Evolutionary conservation across 768 basidiomycete species (phyloP), one percentile per base, ranked within the genome.

Genomic region (Calocybe cyanea): DNA sequence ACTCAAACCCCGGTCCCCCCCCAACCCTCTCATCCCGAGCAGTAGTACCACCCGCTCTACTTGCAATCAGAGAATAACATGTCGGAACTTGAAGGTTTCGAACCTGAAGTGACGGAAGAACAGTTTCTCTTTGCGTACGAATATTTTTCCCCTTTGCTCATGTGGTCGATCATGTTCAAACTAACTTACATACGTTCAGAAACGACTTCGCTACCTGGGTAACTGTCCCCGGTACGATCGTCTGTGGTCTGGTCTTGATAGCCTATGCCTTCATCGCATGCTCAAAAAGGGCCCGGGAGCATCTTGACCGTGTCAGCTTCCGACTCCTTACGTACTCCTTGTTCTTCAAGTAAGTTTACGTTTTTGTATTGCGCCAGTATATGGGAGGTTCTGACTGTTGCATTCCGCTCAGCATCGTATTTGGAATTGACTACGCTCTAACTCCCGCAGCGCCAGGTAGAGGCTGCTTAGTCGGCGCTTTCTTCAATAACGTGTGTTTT

Each of bases 381-480:
- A n/a, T n/a, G n/a, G n/a, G n/a, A n/a, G n/a, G n/a, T 39, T 20
- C 3, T 15, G 1, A 34, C 6, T 2, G n/a, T 48, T 4, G 28
- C 14, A 17, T 20, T 23, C 14, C 38, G 21, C 14, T 13, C 35
- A 61, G 57, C 15, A 51, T 61, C 5, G 13, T 57, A n/a, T 59
- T 53, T 40, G 55, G 59, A 2, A 53, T 58, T 31, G 57, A 53
- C 2, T 54, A 49, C 32, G 45, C 52, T n/a, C 43, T 36, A 10
- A 54, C 59, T n/a, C 52, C 46, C 4, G 47, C 36, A 2, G 17
- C 21, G n/a, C 48, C 55, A 0, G 47, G 52, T 2, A 18, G 30
- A 25, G 43, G 40, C 8, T 61, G 59, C 19, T 45, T 46, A 23
- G 30, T 61, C 28, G 57, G 49, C 10, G 57, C 57, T 3, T 61